phyloP scores from a whole-genome alignment of 169 alveolate genomes.

The Eimeria tenella region DNA sequence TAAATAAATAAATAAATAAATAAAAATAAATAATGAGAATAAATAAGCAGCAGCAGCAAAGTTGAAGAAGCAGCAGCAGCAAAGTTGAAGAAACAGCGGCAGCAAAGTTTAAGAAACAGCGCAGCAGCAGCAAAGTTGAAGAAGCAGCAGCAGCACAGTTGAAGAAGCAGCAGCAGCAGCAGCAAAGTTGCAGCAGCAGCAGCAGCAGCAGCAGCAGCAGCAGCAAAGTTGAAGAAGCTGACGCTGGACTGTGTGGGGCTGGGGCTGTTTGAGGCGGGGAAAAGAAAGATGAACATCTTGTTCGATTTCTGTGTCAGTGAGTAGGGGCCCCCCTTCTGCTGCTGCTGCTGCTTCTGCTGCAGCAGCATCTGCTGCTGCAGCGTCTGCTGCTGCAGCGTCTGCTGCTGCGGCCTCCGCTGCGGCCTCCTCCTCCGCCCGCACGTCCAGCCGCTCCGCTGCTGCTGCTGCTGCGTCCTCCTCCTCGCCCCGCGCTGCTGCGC shows the following conservation, averaged over 20 bases:
- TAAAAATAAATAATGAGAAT: too few relatives aligned
- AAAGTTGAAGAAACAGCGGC: too few relatives aligned
- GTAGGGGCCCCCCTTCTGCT: not conserved
- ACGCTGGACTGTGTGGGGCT: constrained; percentile 22
- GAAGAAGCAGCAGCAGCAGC: not conserved
- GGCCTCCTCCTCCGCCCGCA: constrained; percentile 5
- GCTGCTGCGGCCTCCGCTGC: not conserved
- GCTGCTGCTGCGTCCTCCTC: not conserved
- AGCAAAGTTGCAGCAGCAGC: too few relatives aligned
- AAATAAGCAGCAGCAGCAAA: too few relatives aligned
- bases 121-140: not conserved
- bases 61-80: too few relatives aligned
- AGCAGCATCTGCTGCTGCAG: not conserved
- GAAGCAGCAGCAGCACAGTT: not conserved
- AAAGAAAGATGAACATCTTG: not conserved
- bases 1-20: too few relatives aligned
- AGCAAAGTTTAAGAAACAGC: too few relatives aligned
- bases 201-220: too few relatives aligned
- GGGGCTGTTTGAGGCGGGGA: not conserved
- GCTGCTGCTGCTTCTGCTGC: not conserved
- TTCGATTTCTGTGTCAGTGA: not conserved
- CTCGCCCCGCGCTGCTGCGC: not conserved
- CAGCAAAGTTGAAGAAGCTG: not conserved
- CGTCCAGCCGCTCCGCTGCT: not conserved
- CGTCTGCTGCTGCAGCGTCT: not conserved